Base-by-base conservation (phyloP, 2,329 filamentous ascomycete genomes). In the Sarocladiaceae sp. region DNA sequence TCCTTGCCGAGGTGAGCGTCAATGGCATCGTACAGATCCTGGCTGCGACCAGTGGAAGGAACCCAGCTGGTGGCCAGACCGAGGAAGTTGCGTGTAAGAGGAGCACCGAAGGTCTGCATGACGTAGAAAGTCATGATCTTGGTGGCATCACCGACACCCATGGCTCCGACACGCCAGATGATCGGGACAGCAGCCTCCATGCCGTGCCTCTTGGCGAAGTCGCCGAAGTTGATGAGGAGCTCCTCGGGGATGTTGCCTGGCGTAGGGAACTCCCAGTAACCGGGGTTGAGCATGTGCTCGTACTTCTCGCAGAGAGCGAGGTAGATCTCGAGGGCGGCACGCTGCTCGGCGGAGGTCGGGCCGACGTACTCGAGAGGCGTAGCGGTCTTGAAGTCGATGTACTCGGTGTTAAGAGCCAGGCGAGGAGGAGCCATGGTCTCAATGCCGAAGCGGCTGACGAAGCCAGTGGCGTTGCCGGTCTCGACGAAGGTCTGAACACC, bases 141-240 rank as follows among this genome's bases (percentile, higher is more conserved):
- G 4, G 72, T 59, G n/a, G 76, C 63, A 50, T 77, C 70, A 1
- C 71, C 74, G 2, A 74, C 57, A 3, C 74, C 77, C 48, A 76
- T 67, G 20, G 70, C 67, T 1, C 68, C 67, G 52, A 69, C 69
- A 13, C 59, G 57, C 54, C 67, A 74, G 15, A 76, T 65, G 7
- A 66, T 62, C n/a, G 64, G 66, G 1, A 76, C 64, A 2, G 71
- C 63, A 25, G 66, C 70, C 18, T 67, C 59, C 4, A 81, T 60
- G n/a, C 65, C 60, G 60, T 79, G 71, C 59, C 79, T 78, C 29
- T 64, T 59, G 12, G 74, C 64, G 52, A 79, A 79, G 3, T 76
- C 66, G 17, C 71, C 68, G 53, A 75, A 79, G 2, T 74, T 68
- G 3, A 77, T 59, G 18, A 74, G 59, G 2, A 81, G 62, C 15